phyloP scores from a whole-genome alignment of 495 filamentous ascomycete genomes.

The Talaromyces thailandensis region DNA sequence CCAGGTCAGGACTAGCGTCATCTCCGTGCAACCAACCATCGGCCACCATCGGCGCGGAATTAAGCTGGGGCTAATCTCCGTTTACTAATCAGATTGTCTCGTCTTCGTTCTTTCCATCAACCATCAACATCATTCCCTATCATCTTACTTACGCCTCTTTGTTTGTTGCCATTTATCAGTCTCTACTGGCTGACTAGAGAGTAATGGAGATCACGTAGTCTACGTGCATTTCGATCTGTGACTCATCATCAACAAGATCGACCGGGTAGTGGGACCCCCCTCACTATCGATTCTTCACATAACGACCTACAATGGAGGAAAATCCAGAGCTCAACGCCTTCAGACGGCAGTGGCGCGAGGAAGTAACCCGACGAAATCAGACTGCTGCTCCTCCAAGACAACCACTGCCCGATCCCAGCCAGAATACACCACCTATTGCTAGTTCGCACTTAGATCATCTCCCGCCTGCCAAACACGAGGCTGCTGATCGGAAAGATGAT shows the following conservation, averaged over 20 bases:
- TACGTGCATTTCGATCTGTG: neutral
- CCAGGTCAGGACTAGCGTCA: neutral
- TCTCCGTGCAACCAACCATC: neutral
- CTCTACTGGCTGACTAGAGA: neutral
- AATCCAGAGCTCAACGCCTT: conserved; percentile 73
- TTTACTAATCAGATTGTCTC: neutral
- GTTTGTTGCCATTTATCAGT: neutral
- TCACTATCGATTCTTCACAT: neutral
- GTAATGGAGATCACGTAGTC: neutral
- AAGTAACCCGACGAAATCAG: conserved; percentile 54
- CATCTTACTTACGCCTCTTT: neutral
- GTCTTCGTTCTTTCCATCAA: no score
- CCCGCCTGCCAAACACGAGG: conserved; percentile 26
- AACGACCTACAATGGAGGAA: conserved; percentile 38
- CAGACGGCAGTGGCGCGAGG: conserved; percentile 73
- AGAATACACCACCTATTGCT: conserved; percentile 15
- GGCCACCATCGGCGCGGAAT: neutral
- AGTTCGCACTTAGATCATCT: conserved; percentile 17
- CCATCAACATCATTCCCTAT: neutral
- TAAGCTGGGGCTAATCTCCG: neutral
- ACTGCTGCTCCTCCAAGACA: conserved; percentile 8
- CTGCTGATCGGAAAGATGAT: conserved; percentile 27
- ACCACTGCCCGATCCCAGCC: conserved; percentile 15
- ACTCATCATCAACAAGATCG: neutral
- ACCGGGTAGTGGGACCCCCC: neutral